A percentile compares a stretch with the other conserved stretches of the same genome.
phyloP scores from a whole-genome alignment of 225 moss, liverwort and hornwort species.

The Marchantia paleacea region DNA sequence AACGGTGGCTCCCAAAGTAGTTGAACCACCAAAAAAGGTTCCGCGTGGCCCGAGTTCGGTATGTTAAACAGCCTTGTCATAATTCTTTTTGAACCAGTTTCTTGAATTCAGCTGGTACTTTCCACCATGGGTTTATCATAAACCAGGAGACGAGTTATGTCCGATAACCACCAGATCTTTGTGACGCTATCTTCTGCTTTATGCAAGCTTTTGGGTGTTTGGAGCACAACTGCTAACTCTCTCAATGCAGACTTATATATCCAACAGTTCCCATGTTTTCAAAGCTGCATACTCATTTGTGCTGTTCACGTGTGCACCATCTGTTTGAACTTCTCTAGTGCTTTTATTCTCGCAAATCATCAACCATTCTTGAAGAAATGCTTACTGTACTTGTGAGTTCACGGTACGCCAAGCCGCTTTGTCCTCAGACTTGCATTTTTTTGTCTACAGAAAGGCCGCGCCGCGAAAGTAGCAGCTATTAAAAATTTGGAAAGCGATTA shows the following conservation, averaged over 20 bases:
- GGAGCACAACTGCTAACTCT: background rate
- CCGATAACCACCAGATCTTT: background rate
- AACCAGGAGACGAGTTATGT: no score
- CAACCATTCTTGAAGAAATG: no score
- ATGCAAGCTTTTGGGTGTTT: background rate
- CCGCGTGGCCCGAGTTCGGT: conserved; percentile 54
- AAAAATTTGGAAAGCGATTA: conserved; percentile 58
- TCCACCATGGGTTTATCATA: no score
- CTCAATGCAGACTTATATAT: background rate
- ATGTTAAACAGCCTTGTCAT: conserved; percentile 21
- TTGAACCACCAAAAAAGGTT: conserved; percentile 75
- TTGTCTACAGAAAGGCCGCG: conserved; percentile 59
- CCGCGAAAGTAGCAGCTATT: conserved; percentile 53
- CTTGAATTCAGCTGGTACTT: no score
- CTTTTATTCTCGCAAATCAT: no score
- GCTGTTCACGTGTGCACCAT: background rate
- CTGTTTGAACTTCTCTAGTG: background rate
- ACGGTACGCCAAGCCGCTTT: no score
- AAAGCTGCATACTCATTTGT: background rate
- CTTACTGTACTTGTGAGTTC: no score
- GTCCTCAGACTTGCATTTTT: background rate
- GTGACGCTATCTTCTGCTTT: background rate
- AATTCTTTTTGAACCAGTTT: background rate
- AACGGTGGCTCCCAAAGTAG: conserved; percentile 47
- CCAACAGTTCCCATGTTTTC: background rate